These are phyloP conservation scores for Aspergillus fijiensis DNA, from an alignment of 2,329 filamentous ascomycete species.

Conservation along the genomic window DNA sequence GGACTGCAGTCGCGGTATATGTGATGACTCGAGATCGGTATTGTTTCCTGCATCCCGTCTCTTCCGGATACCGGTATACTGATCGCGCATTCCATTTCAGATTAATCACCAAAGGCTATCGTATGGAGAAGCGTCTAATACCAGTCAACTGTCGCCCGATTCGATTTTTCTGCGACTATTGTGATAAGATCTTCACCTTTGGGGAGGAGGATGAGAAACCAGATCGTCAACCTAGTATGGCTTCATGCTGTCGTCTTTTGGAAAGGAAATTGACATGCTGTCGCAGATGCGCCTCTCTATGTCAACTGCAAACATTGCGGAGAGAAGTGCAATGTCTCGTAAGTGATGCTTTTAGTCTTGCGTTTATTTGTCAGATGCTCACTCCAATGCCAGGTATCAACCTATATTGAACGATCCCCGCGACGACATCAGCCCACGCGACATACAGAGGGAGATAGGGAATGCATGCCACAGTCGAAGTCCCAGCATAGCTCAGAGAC, in stretches of 20 bases:
- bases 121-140: conserved; percentile 30
- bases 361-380: neutral
- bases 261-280: conserved; percentile 1
- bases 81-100: conserved; percentile 10
- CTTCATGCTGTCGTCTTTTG: neutral
- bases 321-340: conserved; percentile 24
- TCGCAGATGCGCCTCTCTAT: conserved; percentile 16
- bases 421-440: conserved; percentile 20
- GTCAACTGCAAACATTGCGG: conserved; percentile 25
- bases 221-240: conserved; percentile 20
- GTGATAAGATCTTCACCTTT: conserved; percentile 26
- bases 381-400: conserved; percentile 18
- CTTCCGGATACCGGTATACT: neutral
- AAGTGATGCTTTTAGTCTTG: conserved; percentile 1
- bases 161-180: conserved; percentile 28
- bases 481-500: conserved; percentile 22
- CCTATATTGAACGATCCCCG: conserved; percentile 24
- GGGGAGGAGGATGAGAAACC: conserved; percentile 20
- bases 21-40: conserved; percentile 35
- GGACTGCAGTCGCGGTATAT: conserved; percentile 30
- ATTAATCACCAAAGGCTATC: conserved; percentile 33
- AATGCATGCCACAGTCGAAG: conserved; percentile 18
- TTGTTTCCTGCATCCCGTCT: neutral
- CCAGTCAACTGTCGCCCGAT: conserved; percentile 28
- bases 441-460: conserved; percentile 17